These are phyloP conservation scores for Coemansia sp. DNA, from an alignment of 192 early-diverging fungal species.

Conservation along the genomic window DNA sequence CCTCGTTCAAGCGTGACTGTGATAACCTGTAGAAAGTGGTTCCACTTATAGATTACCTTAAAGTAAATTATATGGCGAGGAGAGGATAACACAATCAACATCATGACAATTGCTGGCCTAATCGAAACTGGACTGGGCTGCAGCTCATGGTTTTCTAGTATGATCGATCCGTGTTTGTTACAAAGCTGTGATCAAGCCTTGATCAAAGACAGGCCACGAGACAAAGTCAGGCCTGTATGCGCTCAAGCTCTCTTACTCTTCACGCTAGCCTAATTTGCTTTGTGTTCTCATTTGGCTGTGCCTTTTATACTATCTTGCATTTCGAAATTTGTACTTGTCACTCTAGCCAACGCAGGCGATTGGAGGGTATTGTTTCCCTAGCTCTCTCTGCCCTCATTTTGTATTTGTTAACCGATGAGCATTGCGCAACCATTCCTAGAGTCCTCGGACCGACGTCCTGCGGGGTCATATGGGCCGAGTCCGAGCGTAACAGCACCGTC, in stretches of 20 bases:
- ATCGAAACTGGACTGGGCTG: not conserved
- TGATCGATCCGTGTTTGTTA: not conserved
- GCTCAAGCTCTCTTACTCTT: not conserved
- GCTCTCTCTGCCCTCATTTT: not conserved
- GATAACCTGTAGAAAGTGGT: not conserved
- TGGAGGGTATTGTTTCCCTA: not conserved
- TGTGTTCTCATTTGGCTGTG: not conserved
- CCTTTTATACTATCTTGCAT: not conserved
- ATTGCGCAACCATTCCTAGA: not conserved
- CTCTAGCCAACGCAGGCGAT: constrained; percentile 2
- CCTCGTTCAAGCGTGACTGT: not conserved
- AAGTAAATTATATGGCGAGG: not conserved
- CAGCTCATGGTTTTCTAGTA: not conserved
- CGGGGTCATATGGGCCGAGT: not conserved
- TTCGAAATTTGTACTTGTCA: not conserved
- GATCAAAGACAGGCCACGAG: not conserved
- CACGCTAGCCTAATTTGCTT: not conserved
- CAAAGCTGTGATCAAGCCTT: not conserved
- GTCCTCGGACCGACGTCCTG: not conserved
- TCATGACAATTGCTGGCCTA: not conserved
- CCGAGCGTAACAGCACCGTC: not conserved
- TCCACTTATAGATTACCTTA: not conserved
- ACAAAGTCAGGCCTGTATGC: not conserved
- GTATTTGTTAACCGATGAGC: not conserved
- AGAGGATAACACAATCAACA: not conserved